Evolutionary conservation across 2,329 filamentous ascomycete species (phyloP).

Genomic region (Botrytis aclada): DNA sequence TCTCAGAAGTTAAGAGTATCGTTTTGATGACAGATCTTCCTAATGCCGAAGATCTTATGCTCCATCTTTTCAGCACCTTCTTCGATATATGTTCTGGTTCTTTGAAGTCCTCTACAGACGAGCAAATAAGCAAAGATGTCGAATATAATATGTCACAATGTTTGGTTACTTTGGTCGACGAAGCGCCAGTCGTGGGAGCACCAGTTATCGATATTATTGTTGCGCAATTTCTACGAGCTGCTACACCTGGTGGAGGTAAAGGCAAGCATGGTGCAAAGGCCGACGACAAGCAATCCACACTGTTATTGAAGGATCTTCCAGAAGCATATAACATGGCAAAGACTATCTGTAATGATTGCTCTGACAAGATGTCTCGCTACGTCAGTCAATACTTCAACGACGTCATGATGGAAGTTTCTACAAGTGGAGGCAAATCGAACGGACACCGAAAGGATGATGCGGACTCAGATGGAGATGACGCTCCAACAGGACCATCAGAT

Average conservation of each 20-base stretch:
- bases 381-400: constrained; percentile 97
- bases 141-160: constrained; percentile 89
- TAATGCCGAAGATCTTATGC: constrained; percentile 72
- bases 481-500: constrained; percentile 64
- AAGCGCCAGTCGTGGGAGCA: constrained; percentile 71
- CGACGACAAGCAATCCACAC: constrained; percentile 76
- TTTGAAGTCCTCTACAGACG: constrained; percentile 69
- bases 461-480: constrained; percentile 62
- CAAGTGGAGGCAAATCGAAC: constrained; percentile 49
- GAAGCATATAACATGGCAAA: constrained; percentile 96
- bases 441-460: constrained; percentile 52
- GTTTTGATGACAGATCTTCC: constrained; percentile 86
- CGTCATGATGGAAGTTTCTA: constrained; percentile 85
- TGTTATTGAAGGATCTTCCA: constrained; percentile 83
- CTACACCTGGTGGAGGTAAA: constrained; percentile 61
- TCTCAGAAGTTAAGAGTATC: constrained; percentile 92
- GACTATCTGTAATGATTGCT: constrained; percentile 81
- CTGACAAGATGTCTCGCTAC: constrained; percentile 92
- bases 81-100: constrained; percentile 88
- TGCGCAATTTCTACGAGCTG: constrained; percentile 89
- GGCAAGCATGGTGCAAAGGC: constrained; percentile 50
- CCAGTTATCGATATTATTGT: constrained; percentile 90
- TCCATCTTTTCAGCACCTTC: constrained; percentile 79
- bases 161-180: constrained; percentile 81
- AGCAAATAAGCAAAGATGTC: constrained; percentile 87